These are phyloP conservation scores for Eruca vesicaria DNA, from an alignment of 441 rosid species.

Conservation along the genomic window DNA sequence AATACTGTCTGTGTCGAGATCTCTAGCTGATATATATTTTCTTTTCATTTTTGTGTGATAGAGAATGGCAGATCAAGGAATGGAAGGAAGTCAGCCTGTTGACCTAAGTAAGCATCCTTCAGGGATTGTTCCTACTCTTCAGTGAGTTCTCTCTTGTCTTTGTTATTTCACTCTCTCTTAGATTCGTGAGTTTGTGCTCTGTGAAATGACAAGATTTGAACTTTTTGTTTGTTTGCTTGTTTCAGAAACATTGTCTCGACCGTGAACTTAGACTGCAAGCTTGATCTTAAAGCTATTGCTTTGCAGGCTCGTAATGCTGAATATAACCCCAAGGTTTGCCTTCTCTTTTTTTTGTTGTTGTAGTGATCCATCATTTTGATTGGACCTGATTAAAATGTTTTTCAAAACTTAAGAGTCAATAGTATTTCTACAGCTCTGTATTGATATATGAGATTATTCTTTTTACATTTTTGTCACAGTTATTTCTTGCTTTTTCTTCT, in stretches of 20 bases:
- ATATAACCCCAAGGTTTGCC: slow-evolving; percentile 83
- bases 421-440: neutral
- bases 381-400: neutral
- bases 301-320: slow-evolving; percentile 94
- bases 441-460: neutral
- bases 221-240: neutral
- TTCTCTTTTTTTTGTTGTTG: neutral
- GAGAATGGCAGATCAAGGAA: slow-evolving; percentile 66
- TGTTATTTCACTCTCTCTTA: neutral
- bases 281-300: slow-evolving; percentile 91
- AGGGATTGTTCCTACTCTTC: slow-evolving; percentile 86
- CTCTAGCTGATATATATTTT: neutral
- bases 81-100: slow-evolving; percentile 87
- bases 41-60: neutral
- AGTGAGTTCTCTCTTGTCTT: slow-evolving; percentile 49
- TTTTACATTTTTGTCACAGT: neutral
- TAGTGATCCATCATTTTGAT: neutral
- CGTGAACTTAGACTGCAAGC: slow-evolving; percentile 88
- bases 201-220: neutral
- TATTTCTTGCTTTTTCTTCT: neutral
- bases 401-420: neutral
- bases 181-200: neutral
- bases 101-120: slow-evolving; percentile 88
- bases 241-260: slow-evolving; percentile 92
- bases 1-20: neutral